Evolutionary conservation across 208 protist genomes (phyloP), one percentile per base, ranked within the genome.

Genomic region (Porcisia hertigi): DNA sequence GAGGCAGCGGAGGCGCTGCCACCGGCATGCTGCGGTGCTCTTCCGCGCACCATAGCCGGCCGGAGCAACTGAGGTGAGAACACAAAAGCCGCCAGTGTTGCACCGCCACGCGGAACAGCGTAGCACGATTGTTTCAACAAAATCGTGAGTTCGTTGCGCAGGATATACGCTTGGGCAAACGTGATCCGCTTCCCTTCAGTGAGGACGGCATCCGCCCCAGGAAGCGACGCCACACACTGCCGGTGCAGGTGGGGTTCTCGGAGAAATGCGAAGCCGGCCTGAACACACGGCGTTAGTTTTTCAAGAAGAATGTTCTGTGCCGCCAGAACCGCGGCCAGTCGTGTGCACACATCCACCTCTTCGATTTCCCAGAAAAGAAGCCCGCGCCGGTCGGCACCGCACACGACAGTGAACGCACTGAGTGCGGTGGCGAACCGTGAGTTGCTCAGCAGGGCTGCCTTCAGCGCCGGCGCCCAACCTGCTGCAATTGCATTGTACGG

Each of bases 281-380:
- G 82, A 23, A 92, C 84, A 67, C 77, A 76, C 25, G 86, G 85
- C n/a, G 84, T 71, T 16, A 95, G 67, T 0, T 41, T 30, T 5
- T 84, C 45, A 1, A 85, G 69, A 0, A 76, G 65, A 25, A 82
- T 57, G n/a, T 80, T 84, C 41, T 91, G 76, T 34, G 82, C 73
- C 39, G 84, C 75, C 47, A 92, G 63, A 3, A 82, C 65, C 1
- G 81, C 81, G 7, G 83, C 76, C 16, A 95, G 75, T 1, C 79
- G 76, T 4, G 82, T 88, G 69, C 83, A 88, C 47, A 84, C 64
- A 14, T 90, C 79, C 70, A 86, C 84, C 58, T 95, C 90, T 66
- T 83, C 76, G 23, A 92, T 60, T 57, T 92, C 88, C 90, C 90
- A 95, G 25, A 84, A 57, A 54, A 87, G 86, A 6, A 84, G 72